Conservation (phyloP, 805 yeast genomes). For the Candida alai region DNA sequence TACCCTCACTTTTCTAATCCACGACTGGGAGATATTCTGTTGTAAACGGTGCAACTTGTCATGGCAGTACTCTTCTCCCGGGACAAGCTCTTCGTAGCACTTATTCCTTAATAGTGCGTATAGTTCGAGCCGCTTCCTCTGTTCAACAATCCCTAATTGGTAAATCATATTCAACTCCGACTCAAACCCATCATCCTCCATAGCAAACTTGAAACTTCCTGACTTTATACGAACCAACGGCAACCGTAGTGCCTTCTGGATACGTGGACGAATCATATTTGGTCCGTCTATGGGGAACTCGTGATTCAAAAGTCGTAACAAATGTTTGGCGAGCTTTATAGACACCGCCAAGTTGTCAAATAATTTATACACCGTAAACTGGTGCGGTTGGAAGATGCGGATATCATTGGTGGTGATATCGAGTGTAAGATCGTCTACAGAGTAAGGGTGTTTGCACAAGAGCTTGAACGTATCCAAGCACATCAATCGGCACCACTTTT, state of each 20-base stretch:
- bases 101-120: conserved; percentile 19
- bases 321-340: conserved; percentile 30
- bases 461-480: conserved; percentile 32
- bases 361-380: conserved; percentile 32
- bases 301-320: conserved; percentile 22
- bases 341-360: conserved; percentile 37
- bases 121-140: conserved; percentile 34
- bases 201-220: conserved; percentile 23
- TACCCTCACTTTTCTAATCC: conserved; percentile 64
- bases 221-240: conserved; percentile 29
- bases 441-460: conserved; percentile 11
- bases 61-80: conserved; percentile 23
- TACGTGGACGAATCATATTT: conserved; percentile 27
- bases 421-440: conserved; percentile 14
- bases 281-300: conserved; percentile 7
- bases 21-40: conserved; percentile 52
- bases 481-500: conserved; percentile 48
- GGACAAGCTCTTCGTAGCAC: conserved; percentile 10
- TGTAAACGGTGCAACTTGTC: conserved; percentile 28
- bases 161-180: conserved; percentile 37
- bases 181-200: conserved; percentile 47
- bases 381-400: conserved; percentile 35
- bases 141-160: conserved; percentile 40
- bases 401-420: conserved; percentile 22
- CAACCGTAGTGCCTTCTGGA: conserved; percentile 22